Conservation (phyloP, 768 basidiomycete genomes). For the Cyclocybe aegerita region DNA sequence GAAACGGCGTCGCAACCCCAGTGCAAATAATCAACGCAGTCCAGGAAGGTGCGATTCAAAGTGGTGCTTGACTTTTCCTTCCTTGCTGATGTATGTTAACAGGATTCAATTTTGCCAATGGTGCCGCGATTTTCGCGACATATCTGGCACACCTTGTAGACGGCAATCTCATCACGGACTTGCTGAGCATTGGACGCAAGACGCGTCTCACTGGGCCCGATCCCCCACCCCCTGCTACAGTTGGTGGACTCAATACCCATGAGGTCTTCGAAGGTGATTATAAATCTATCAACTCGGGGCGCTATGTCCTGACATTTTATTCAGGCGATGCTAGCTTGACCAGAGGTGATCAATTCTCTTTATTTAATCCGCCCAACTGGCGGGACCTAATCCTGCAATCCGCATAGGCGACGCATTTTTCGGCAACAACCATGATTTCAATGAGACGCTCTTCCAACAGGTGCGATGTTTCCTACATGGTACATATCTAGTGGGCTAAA, state of each 20-base stretch:
- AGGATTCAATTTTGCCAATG: neutral
- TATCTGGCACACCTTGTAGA: too few species aligned
- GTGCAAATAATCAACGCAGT: conserved; percentile 11
- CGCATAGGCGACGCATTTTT: conserved; percentile 14
- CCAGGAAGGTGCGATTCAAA: conserved; percentile 11
- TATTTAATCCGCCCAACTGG: too few species aligned
- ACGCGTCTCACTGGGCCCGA: conserved; percentile 15
- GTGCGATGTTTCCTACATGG: neutral
- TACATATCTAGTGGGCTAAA: neutral
- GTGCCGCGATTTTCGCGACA: neutral
- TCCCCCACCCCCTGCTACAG: conserved; percentile 18
- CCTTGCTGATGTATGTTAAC: too few species aligned
- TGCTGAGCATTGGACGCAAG: conserved; percentile 18
- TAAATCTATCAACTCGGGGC: neutral
- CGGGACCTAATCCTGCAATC: too few species aligned
- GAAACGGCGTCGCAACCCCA: conserved; percentile 11
- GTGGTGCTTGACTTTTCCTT: too few species aligned
- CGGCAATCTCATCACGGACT: conserved; percentile 9
- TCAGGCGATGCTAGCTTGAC: too few species aligned
- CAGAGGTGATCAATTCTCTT: too few species aligned
- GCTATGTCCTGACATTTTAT: too few species aligned
- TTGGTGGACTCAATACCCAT: conserved; percentile 20
- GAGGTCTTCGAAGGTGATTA: conserved; percentile 20
- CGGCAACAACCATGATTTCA: conserved; percentile 19
- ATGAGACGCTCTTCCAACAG: conserved; percentile 19